Evolutionary conservation across 1,284 basidiomycete species (phyloP).

Genomic region (Cutaneotrichosporon mucoides): DNA sequence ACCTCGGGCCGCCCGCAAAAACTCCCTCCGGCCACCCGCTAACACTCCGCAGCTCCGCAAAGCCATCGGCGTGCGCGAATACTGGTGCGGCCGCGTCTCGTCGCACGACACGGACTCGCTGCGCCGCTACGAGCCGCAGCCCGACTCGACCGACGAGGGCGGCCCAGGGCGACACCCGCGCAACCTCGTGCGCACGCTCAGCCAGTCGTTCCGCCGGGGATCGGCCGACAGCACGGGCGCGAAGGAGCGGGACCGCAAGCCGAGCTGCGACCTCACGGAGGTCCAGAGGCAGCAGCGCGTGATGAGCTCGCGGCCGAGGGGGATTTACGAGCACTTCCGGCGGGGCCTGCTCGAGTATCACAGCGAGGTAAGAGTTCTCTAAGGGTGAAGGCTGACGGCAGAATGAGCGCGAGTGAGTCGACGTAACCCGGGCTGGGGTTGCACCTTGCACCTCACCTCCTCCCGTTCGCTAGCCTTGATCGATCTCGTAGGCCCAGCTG

Average conservation of each 20-base stretch:
- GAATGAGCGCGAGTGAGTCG: slow-evolving; percentile 23
- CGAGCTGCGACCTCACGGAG: slow-evolving; percentile 17
- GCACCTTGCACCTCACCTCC: too few species aligned
- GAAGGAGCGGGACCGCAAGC: not conserved
- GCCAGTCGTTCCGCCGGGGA: not conserved
- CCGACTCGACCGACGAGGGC: not conserved
- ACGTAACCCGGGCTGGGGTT: too few species aligned
- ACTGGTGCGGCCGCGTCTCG: slow-evolving; percentile 36
- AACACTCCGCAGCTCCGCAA: slow-evolving; percentile 26
- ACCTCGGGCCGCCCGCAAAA: too few species aligned
- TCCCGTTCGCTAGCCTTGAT: too few species aligned
- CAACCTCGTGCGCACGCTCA: not conserved
- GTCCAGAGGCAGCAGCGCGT: slow-evolving; percentile 28
- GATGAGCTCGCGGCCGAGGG: slow-evolving; percentile 25
- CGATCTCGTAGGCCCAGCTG: slow-evolving; percentile 17
- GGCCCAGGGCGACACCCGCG: not conserved
- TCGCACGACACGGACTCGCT: not conserved
- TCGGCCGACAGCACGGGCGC: not conserved
- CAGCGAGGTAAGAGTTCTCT: slow-evolving; percentile 4
- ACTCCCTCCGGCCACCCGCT: not conserved
- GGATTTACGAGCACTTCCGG: slow-evolving; percentile 43
- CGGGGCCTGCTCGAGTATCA: slow-evolving; percentile 40
- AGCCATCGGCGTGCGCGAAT: slow-evolving; percentile 29
- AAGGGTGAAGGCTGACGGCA: slow-evolving; percentile 1
- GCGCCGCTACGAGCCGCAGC: not conserved